These are phyloP conservation scores for Trichomonas gallinae DNA, from an alignment of 208 protist genomes.

Conservation along the genomic window DNA sequence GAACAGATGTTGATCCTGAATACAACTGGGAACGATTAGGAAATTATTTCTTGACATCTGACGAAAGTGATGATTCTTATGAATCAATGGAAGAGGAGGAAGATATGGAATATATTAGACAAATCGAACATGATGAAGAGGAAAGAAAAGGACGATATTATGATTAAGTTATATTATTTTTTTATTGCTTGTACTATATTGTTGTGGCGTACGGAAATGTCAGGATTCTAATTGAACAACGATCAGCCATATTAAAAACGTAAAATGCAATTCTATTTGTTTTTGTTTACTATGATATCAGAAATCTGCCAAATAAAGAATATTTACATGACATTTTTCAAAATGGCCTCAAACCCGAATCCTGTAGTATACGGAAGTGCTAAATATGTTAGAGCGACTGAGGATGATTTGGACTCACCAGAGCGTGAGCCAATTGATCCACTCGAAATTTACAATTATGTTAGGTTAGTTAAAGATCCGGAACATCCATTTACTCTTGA, in stretches of 20 bases:
- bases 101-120: not conserved
- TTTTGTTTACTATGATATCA: too few relatives aligned
- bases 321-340: too few relatives aligned
- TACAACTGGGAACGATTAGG: not conserved
- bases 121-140: not conserved
- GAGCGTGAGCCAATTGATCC: not conserved
- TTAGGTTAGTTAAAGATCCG: not conserved
- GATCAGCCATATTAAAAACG: too few relatives aligned
- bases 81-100: not conserved
- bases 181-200: too few relatives aligned
- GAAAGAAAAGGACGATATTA: not conserved
- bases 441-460: not conserved
- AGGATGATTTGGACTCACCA: not conserved
- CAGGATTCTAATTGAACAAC: too few relatives aligned
- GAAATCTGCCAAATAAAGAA: too few relatives aligned
- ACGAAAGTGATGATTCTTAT: not conserved
- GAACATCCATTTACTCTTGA: conserved; percentile 22
- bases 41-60: not conserved
- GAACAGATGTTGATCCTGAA: not conserved
- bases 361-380: not conserved
- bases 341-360: not conserved
- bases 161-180: too few relatives aligned
- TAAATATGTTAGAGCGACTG: not conserved
- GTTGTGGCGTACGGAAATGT: too few relatives aligned
- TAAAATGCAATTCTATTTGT: too few relatives aligned